Evolutionary conservation across 768 basidiomycete genomes (phyloP), one percentile per base, ranked within the genome.

Genomic region (Boletus subcaerulescens): DNA sequence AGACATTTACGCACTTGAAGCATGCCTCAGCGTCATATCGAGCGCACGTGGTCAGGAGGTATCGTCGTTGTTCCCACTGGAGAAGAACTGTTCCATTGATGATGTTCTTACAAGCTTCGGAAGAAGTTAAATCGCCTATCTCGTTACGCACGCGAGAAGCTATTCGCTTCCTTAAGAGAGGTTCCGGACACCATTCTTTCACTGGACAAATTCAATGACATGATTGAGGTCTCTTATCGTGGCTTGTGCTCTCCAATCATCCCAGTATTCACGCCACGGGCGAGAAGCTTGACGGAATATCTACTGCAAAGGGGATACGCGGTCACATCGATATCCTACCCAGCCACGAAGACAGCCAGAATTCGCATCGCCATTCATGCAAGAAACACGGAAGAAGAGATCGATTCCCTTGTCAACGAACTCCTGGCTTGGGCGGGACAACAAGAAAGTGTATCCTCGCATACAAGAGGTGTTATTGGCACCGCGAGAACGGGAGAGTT

Each of bases 21-120:
- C 58, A 1, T 60, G 93, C 42, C 84, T 66, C 18, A n/a, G 41
- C 11, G 45, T 56, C 42, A 48, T 66, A 4, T 55, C 57, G 13
- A 52, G 59, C 32, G n/a, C 48, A 13, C 48, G 38, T 3, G 61
- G 64, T 14, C 44, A 63, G 31, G 53, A 65, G 61, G 64, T 65
- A 60, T 35, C 3, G 33, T 13, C 33, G 33, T 14, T 14, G 7
- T 35, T 14, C 33, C 33, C 3, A 14, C 2, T 35, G 33, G 12
- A 35, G 14, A 14, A 35, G 14, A 14, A 29, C 29, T 9, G 29
- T 2, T 29, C 7, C 13, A 35, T 14, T 35, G 33, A 35, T 14
- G 33, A 14, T 35, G 6, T 35, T 35, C 33, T 6, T 8, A 32
- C 3, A n/a, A 65, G 63, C 63, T 61, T 44, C 60, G 62, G 20